Evolutionary conservation across 371 early-diverging fungal genomes (phyloP).

Genomic region (Gilbertella persicaria): DNA sequence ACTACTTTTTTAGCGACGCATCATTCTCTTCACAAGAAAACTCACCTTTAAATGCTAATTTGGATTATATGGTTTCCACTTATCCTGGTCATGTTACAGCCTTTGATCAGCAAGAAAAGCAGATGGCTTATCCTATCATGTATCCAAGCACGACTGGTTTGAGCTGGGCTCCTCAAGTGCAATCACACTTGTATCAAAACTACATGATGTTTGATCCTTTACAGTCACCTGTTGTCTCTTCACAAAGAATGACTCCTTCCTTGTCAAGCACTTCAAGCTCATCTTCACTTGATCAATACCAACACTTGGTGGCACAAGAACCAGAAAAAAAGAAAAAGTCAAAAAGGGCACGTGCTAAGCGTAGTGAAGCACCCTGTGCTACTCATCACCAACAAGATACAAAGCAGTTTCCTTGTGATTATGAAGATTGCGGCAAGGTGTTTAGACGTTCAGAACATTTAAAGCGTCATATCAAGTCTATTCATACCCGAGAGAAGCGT

Average conservation of each 20-base stretch:
- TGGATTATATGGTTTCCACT: slow-evolving; percentile 24
- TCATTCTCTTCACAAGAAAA: slow-evolving; percentile 38
- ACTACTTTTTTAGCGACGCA: slow-evolving; percentile 36
- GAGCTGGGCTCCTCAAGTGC: neutral
- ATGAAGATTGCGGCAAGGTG: slow-evolving; percentile 65
- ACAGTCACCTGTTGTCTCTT: neutral
- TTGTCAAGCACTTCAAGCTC: neutral
- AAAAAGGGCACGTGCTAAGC: slow-evolving; percentile 10
- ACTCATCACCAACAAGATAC: neutral
- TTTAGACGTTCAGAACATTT: slow-evolving; percentile 87
- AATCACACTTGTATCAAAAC: slow-evolving; percentile 1
- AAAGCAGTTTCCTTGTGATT: slow-evolving; percentile 49
- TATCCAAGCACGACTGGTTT: neutral
- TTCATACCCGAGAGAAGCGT: slow-evolving; percentile 61
- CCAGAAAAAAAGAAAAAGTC: neutral
- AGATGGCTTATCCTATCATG: neutral
- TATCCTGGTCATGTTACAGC: too few species aligned
- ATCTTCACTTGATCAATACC: neutral
- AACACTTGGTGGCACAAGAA: neutral
- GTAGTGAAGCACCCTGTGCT: slow-evolving; percentile 1
- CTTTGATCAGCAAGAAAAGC: neutral
- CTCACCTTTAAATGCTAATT: slow-evolving; percentile 33
- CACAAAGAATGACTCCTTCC: neutral
- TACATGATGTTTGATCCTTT: neutral
- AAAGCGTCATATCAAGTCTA: slow-evolving; percentile 75